A percentile compares a stretch with the other conserved stretches of the same genome.
These are phyloP conservation scores for Botryotinia narcissicola DNA, from an alignment of 2,329 filamentous ascomycete species.

Conservation along the genomic window DNA sequence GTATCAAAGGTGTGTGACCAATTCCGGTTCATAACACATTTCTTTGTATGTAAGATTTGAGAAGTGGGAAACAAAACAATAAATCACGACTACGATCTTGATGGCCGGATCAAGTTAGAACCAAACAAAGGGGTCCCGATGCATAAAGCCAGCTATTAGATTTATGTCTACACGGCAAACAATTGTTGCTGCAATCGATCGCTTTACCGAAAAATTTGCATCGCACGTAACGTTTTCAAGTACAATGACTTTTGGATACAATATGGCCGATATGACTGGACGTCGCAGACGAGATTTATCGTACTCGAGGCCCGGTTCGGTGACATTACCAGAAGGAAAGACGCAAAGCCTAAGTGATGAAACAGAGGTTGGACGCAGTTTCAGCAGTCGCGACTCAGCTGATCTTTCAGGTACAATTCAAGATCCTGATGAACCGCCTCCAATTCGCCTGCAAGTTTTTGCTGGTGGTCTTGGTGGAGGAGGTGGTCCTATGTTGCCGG, in stretches of 20 bases:
- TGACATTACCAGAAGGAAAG: not conserved
- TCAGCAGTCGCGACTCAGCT: not conserved
- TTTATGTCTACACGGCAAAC: not conserved
- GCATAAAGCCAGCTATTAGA: not conserved
- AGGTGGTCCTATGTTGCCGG: not conserved
- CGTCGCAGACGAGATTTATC: not conserved
- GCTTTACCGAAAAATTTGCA: not conserved
- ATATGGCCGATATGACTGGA: not conserved
- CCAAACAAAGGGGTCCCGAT: not conserved
- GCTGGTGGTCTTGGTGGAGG: not conserved
- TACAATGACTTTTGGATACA: not conserved
- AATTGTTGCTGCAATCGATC: not conserved
- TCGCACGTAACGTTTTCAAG: not conserved
- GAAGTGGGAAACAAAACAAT: not conserved
- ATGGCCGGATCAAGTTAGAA: not conserved
- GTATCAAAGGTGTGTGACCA: not conserved
- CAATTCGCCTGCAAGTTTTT: too few relatives aligned
- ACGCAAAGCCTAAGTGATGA: not conserved
- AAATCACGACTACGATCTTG: not conserved
- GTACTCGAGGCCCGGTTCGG: too few relatives aligned
- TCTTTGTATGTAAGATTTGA: not conserved
- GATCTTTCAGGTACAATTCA: conserved; percentile 3
- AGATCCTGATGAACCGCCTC: not conserved
- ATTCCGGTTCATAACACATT: not conserved
- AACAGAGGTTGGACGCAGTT: too few relatives aligned